Evolutionary conservation across 2,329 filamentous ascomycete species (phyloP).

Genomic region (Periconia sp.): DNA sequence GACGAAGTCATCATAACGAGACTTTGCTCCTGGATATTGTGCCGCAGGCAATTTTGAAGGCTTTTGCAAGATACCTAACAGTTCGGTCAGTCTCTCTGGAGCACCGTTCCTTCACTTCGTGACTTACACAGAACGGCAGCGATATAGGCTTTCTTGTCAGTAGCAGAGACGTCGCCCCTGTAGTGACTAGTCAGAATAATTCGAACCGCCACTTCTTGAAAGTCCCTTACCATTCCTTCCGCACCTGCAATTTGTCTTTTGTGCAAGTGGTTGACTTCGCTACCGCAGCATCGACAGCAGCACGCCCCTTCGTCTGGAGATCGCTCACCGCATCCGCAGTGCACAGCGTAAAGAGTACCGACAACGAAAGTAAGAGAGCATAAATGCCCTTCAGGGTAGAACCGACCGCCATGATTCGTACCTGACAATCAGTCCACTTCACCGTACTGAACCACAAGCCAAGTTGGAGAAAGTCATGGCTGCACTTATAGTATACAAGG

Average conservation of each 20-base stretch:
- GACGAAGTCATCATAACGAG: constrained; percentile 46
- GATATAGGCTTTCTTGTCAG: constrained; percentile 45
- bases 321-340: constrained; percentile 34
- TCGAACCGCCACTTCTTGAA: no score
- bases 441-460: constrained; percentile 2
- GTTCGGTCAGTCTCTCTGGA: background rate
- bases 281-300: constrained; percentile 32
- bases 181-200: no score
- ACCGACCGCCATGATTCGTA: constrained; percentile 24
- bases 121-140: constrained; percentile 40
- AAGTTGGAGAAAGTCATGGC: constrained; percentile 8
- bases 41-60: constrained; percentile 28
- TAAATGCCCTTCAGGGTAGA: constrained; percentile 25
- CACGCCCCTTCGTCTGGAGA: constrained; percentile 32
- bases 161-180: constrained; percentile 35
- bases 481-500: constrained; percentile 22
- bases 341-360: constrained; percentile 25
- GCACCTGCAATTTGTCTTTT: constrained; percentile 36
- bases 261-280: constrained; percentile 37
- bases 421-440: no score
- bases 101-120: background rate
- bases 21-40: constrained; percentile 38
- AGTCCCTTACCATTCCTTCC: constrained; percentile 34
- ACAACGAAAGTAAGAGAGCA: constrained; percentile 26
- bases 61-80: constrained; percentile 25